These are phyloP conservation scores for Vitis hybrid DNA, from an alignment of 177 flowering plant genomes.

Conservation along the genomic window DNA sequence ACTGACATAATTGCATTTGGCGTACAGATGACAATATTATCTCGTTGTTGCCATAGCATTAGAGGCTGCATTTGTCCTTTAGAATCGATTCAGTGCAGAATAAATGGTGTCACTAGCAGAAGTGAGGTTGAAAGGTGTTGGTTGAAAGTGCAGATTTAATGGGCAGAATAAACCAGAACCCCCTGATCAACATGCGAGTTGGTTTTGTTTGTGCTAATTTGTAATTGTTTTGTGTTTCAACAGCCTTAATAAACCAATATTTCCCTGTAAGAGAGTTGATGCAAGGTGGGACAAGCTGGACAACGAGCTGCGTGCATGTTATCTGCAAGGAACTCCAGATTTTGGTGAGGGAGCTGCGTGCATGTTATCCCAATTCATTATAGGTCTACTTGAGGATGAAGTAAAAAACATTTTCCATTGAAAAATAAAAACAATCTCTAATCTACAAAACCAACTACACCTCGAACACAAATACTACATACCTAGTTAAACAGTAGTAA, in stretches of 20 bases:
- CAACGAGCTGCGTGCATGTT: slow-evolving; percentile 81
- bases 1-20: slow-evolving; percentile 12
- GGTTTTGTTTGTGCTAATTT: slow-evolving; percentile 1
- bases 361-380: too few species aligned
- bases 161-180: background rate
- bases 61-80: background rate
- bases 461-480: too few species aligned
- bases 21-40: slow-evolving; percentile 82
- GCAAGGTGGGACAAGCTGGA: slow-evolving; percentile 99
- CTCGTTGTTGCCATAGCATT: slow-evolving; percentile 20
- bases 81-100: background rate
- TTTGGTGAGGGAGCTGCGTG: slow-evolving; percentile 11
- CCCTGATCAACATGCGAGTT: background rate
- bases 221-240: slow-evolving; percentile 13
- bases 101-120: background rate
- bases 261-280: slow-evolving; percentile 89
- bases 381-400: too few species aligned
- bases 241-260: slow-evolving; percentile 76
- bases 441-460: too few species aligned
- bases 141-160: too few species aligned
- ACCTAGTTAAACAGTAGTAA: too few species aligned
- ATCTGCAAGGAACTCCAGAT: slow-evolving; percentile 58
- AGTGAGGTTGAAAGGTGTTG: too few species aligned
- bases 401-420: background rate
- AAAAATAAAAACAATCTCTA: too few species aligned